Evolutionary conservation across 345 rosid genomes (phyloP).

Genomic region (Euclidium syriacum): DNA sequence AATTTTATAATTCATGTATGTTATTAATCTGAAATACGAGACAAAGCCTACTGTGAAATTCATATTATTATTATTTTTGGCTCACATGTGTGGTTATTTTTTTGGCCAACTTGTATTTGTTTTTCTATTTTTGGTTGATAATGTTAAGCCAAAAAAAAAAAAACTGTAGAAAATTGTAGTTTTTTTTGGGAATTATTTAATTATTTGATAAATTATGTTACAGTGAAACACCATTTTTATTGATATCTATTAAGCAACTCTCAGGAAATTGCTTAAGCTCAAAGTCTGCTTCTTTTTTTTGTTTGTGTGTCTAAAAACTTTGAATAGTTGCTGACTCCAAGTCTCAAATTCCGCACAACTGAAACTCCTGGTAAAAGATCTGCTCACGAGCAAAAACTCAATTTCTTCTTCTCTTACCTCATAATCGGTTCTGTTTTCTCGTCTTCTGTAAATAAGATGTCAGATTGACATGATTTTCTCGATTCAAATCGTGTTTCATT

Average conservation of each 20-base stretch:
- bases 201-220: background rate
- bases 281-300: conserved; percentile 21
- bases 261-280: conserved; percentile 26
- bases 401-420: conserved; percentile 14
- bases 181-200: background rate
- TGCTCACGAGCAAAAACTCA: background rate
- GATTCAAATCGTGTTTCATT: conserved; percentile 20
- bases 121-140: background rate
- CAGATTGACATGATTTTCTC: conserved; percentile 11
- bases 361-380: conserved; percentile 19
- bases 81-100: background rate
- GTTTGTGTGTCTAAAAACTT: conserved; percentile 24
- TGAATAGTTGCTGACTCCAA: conserved; percentile 33
- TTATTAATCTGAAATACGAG: no score
- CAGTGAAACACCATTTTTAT: conserved; percentile 8
- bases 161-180: background rate
- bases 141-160: background rate
- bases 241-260: conserved; percentile 9
- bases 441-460: background rate
- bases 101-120: conserved; percentile 11
- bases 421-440: conserved; percentile 18
- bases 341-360: conserved; percentile 15
- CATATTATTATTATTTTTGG: background rate
- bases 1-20: no score
- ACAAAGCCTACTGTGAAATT: background rate